Evolutionary conservation across 306 rosid species (phyloP), one percentile per base, ranked within the genome.

Genomic region (Castanopsis chinensis): DNA sequence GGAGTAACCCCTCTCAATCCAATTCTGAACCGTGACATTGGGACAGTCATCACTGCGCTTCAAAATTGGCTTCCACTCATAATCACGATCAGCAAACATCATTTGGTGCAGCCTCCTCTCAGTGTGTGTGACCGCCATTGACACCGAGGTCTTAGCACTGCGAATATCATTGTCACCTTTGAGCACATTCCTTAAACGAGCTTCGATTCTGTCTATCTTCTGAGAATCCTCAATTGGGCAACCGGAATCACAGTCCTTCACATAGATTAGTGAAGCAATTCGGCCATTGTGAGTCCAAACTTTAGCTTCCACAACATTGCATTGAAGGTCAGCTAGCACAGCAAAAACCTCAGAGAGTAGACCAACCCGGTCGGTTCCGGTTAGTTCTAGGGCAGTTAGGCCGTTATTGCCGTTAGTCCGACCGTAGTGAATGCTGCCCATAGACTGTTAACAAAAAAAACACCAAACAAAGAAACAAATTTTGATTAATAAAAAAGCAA

Each of bases 211-310:
- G 52, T 88, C 83, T 30, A 95, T 89, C 68, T 69, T 91, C 82
- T 83, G 87, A 3, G 94, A 82, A 77, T 95, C 99, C 70, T 95
- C 89, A 41, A 93, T 91, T 4, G 91, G 79, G 53, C 89, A 80
- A 7, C 98, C 99, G 0, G 94, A 93, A 57, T 85, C 74, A 30
- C 84, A 83, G 57, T 95, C 99, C 63, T 78, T 95, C 0, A 93
- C 90, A 30, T 82, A 90, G 17, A 93, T 91, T 33, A 91, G 75
- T 1, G 98, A 90, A 1, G 99, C 98, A 20, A 95, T 93, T 27
- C 99, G 86, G 25, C 98, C 98, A 80, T 95, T 95, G 89, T 93
- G 96, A 35, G 98, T 95, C 99, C 99, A 95, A 77, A 91, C 93
- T 80, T 91, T 93, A 71, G 99, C 85, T 75, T 95, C 99, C 51